phyloP scores from a whole-genome alignment of 805 yeast species.

The Yarrowia osloensis region DNA sequence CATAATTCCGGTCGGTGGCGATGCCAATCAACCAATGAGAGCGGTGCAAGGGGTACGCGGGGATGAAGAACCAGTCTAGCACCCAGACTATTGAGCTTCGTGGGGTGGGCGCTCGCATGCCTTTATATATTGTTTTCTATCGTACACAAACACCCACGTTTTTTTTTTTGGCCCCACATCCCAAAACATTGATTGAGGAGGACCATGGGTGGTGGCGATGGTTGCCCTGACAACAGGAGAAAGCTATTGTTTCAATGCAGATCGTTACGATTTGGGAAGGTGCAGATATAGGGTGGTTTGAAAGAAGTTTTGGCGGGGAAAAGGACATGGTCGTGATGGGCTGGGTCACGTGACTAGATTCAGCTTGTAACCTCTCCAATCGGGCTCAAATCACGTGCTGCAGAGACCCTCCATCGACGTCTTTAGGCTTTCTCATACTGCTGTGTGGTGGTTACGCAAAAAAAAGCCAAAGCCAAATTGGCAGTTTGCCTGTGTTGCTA shows the following conservation, averaged over 20 bases:
- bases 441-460: neutral
- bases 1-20: slow-evolving; percentile 25
- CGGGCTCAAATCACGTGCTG: neutral
- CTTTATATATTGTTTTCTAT: neutral
- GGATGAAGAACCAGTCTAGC: neutral
- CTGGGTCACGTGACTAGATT: neutral
- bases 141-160: no score
- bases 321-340: neutral
- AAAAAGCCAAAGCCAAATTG: slow-evolving; percentile 28
- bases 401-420: neutral
- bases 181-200: no score
- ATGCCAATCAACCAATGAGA: slow-evolving; percentile 21
- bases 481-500: slow-evolving; percentile 27
- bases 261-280: neutral
- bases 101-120: neutral
- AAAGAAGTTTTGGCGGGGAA: neutral
- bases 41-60: neutral
- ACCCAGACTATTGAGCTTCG: neutral
- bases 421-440: neutral
- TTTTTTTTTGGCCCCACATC: no score
- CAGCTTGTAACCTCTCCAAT: neutral
- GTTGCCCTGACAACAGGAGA: neutral
- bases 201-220: slow-evolving; percentile 6
- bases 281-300: neutral
- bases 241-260: slow-evolving; percentile 10